phyloP scores from a whole-genome alignment of 441 rosid genomes.

The Gossypium lobatum region DNA sequence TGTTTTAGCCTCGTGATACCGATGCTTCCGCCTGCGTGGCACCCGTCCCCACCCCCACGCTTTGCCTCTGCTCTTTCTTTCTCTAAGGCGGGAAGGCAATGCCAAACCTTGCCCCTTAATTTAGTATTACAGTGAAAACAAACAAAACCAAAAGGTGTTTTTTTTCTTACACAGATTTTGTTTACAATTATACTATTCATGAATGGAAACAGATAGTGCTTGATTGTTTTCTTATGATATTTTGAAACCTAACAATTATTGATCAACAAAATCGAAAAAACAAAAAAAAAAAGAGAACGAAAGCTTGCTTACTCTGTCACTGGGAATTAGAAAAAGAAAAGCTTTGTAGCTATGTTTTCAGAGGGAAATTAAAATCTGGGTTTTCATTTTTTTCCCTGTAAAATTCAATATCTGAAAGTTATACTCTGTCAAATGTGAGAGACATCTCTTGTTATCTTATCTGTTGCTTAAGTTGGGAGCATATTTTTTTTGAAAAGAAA shows the following conservation, averaged over 20 bases:
- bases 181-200: neutral
- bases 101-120: conserved; percentile 3
- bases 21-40: conserved; percentile 44
- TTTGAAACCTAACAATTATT: conserved; percentile 19
- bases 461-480: conserved; percentile 5
- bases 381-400: neutral
- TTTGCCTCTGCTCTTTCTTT: neutral
- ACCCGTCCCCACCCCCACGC: conserved; percentile 23
- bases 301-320: conserved; percentile 2
- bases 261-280: neutral
- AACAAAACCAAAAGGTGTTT: neutral
- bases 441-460: neutral
- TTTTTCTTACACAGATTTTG: neutral
- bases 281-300: neutral
- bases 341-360: neutral
- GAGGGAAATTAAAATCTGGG: neutral
- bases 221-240: conserved; percentile 19
- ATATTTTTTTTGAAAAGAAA: too few species aligned
- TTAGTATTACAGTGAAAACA: neutral
- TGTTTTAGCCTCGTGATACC: conserved; percentile 48
- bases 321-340: neutral
- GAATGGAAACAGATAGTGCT: conserved; percentile 12
- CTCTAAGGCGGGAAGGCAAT: conserved; percentile 39
- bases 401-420: neutral
- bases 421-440: conserved; percentile 15